Base-by-base conservation (phyloP, 176 grass and related monocot species). In the Eremochloa ophiuroides region DNA sequence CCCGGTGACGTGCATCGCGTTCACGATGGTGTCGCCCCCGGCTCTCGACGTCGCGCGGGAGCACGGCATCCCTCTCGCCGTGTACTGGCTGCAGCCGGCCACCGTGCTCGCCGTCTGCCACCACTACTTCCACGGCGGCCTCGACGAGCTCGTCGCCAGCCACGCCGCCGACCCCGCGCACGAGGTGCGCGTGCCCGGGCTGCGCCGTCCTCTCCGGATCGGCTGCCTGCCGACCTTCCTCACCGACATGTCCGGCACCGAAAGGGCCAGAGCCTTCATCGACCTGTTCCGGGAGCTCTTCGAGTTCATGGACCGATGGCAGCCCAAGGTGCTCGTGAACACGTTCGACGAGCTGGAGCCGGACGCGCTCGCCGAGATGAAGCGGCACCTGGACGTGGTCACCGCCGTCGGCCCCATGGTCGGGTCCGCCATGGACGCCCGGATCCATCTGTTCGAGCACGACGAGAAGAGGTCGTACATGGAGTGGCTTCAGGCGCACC, bases 311-410 rank as follows among this genome's bases (percentile, higher is more conserved):
- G 78, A 86, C 22, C 64, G 11, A 6, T 43, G 31, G 59, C 83
- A 69, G 35, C 62, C 92, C 0, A 89, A 40, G 43, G 41, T 94
- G 29, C 78, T 88, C 3, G 64, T 94, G 28, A 91, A 91, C 81
- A 79, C 92, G 2, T 66, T 84, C 10, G 80, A 85, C 1, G 86
- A 61, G 48, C 23, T 94, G 48, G 92, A 94, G 79, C 1, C 42
- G 4, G 20, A 7, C 16, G 87, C 17, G 26, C n/a, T 94, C 6
- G 30, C 23, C 5, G 66, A 78, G 17, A 39, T 87, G 42, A 20
- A 74, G 26, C 18, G 42, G 20, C 48, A 84, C 44, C 1, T 87
- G 3, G 51, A 89, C 4, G 31, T 93, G 44, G 28, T 79, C 2
- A 31, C 77, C 1, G 39, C 77, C 1, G 61, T 93, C 9, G 87